A percentile compares a stretch with the other conserved stretches of the same genome.
phyloP scores from a whole-genome alignment of 768 basidiomycete species.

The Lyophyllum shimeji region DNA sequence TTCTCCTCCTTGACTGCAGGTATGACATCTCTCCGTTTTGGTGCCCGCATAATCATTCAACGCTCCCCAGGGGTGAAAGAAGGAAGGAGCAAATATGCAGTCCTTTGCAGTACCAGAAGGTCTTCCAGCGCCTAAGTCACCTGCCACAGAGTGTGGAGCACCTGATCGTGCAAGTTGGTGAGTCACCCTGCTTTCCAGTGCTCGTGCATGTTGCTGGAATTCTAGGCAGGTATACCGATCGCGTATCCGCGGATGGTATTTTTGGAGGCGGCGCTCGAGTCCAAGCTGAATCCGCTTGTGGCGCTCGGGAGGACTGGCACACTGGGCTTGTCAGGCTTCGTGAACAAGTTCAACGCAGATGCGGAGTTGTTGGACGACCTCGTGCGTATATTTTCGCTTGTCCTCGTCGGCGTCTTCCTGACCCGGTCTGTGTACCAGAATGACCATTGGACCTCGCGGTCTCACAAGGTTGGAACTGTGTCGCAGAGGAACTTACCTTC shows the following conservation, averaged over 20 bases:
- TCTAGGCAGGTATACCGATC: conserved; percentile 62
- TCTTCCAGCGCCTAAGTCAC: conserved; percentile 60
- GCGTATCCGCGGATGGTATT: conserved; percentile 95
- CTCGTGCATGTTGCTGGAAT: not conserved
- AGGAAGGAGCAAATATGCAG: conserved; percentile 83
- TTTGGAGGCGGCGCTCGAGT: conserved; percentile 74
- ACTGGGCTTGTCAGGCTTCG: conserved; percentile 72
- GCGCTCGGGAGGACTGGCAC: conserved; percentile 68
- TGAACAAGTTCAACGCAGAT: conserved; percentile 90
- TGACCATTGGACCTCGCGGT: conserved; percentile 88
- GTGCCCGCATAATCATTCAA: not conserved
- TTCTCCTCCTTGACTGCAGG: conserved; percentile 85
- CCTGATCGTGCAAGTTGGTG: conserved; percentile 79
- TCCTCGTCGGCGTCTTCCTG: not conserved
- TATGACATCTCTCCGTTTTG: conserved; percentile 22
- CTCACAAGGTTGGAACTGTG: conserved; percentile 58
- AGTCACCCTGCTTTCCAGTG: not conserved
- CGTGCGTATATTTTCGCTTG: conserved; percentile 35
- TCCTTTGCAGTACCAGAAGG: conserved; percentile 63
- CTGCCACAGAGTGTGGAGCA: conserved; percentile 76
- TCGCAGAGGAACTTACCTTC: not conserved
- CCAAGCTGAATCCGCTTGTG: conserved; percentile 82
- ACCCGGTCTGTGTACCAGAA: conserved; percentile 44
- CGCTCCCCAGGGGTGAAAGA: conserved; percentile 69
- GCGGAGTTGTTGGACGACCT: conserved; percentile 94